Evolutionary conservation across 768 basidiomycete species (phyloP), one percentile per base, ranked within the genome.

Genomic region (Pulveroboletus sp.): DNA sequence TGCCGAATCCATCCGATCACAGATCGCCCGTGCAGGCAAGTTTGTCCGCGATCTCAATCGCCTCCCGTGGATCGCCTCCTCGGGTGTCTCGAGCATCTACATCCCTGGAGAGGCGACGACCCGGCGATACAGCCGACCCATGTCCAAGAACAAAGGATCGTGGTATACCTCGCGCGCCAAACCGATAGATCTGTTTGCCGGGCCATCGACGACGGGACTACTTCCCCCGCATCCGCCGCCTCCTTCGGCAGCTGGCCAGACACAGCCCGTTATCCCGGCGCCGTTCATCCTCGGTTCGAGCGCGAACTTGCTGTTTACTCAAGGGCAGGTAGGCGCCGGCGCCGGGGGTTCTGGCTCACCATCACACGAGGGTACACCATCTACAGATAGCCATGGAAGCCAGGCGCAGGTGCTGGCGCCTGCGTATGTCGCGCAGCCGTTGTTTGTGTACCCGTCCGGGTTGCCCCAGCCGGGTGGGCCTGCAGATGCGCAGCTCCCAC

Each of bases 61-160:
- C 6, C 67, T 79, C 16, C 78, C 78, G 1, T 79, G 78, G 78
- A 68, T 78, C 6, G 68, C 72, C 0, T 64, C 67, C 1, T 72
- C 73, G 5, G 72, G 73, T 17, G 71, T 75, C 33, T 77, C 78
- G 12, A 69, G 65, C n/a, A 74, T 77, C 39, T 77, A 77, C 55
- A 61, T 75, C 44, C 76, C 77, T 2, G 71, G 75, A 1, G 62
- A 69, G 24, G 49, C 65, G 17, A 57, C 60, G 9, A 53, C 51
- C 0, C 57, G 67, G 20, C 60, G 67, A 31, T 61, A 63, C 46
- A 67, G 67, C 40, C 53, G 66, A 11, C 65, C 58, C 2, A 53
- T 63, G 14, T 14, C 44, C 12, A 69, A 61, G 47, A 53, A 60
- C 39, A 55, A 66, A 17, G 62, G 61, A 1, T 51, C 53, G 1